phyloP scores from a whole-genome alignment of 1,139 yeast genomes.

The Debaryomyces psychrophilus region DNA sequence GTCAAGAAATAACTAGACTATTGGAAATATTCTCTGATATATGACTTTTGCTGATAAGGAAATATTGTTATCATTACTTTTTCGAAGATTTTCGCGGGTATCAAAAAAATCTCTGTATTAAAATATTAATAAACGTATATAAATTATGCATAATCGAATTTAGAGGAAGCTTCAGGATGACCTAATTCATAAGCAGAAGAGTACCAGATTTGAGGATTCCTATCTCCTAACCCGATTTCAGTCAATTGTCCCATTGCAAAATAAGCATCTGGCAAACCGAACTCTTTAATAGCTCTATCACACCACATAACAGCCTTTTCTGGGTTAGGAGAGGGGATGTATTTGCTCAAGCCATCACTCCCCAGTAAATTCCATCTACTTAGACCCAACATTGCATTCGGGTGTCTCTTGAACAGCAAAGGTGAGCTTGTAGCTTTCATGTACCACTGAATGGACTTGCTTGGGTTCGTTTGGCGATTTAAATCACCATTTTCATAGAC shows the following conservation, averaged over 20 bases:
- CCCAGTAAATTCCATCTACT: conserved; percentile 94
- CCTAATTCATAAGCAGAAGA: conserved; percentile 30
- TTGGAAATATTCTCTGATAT: background rate
- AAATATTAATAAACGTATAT: background rate
- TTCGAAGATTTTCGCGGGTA: background rate
- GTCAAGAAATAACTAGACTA: no score
- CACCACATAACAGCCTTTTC: conserved; percentile 90
- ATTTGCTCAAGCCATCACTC: conserved; percentile 55
- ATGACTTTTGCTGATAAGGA: conserved; percentile 1
- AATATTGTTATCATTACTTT: background rate
- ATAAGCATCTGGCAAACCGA: conserved; percentile 76
- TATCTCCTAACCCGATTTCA: conserved; percentile 77
- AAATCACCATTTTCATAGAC: conserved; percentile 86
- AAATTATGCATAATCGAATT: background rate
- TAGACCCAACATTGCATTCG: conserved; percentile 86
- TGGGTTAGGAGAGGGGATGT: conserved; percentile 67
- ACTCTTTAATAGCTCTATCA: conserved; percentile 75
- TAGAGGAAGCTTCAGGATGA: conserved; percentile 20
- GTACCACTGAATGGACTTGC: conserved; percentile 88
- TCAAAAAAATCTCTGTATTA: background rate
- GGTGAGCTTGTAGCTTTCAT: conserved; percentile 70
- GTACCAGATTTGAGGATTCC: conserved; percentile 29
- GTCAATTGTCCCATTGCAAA: conserved; percentile 81
- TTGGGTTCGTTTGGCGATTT: conserved; percentile 66
- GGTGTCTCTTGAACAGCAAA: conserved; percentile 61